Evolutionary conservation across 2,329 filamentous ascomycete genomes (phyloP).

Genomic region (Botrytis sinoallii): DNA sequence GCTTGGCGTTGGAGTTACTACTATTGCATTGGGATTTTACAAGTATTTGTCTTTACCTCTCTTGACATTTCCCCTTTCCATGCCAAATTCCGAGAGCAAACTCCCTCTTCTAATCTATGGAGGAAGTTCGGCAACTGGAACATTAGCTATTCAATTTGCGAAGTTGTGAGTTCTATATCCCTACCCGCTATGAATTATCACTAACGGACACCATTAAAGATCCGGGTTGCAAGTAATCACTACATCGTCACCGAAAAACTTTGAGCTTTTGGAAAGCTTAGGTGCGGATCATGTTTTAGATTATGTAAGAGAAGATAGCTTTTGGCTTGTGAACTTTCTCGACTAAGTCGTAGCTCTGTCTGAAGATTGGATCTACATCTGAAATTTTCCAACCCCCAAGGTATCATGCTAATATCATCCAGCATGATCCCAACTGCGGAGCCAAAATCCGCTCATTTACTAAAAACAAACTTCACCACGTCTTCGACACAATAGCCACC

Average conservation of each 20-base stretch:
- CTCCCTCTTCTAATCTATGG: conserved; percentile 37
- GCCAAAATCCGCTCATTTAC: conserved; percentile 45
- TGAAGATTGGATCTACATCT: background rate
- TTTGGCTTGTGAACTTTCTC: background rate
- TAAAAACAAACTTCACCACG: conserved; percentile 44
- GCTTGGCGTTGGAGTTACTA: conserved; percentile 22
- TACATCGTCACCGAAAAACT: conserved; percentile 40
- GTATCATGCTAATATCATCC: background rate
- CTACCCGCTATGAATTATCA: too few relatives aligned
- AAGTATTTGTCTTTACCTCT: conserved; percentile 7
- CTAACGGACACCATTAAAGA: background rate
- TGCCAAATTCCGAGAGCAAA: background rate
- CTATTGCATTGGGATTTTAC: conserved; percentile 19
- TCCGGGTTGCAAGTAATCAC: conserved; percentile 34
- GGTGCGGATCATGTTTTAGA: conserved; percentile 45
- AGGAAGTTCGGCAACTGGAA: conserved; percentile 32
- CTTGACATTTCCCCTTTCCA: background rate
- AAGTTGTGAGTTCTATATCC: conserved; percentile 36
- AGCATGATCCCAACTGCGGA: conserved; percentile 40
- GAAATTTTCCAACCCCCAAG: rapidly evolving
- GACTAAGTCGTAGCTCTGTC: background rate
- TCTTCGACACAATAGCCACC: conserved; percentile 45
- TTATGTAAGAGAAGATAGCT: conserved; percentile 30
- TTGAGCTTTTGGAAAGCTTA: conserved; percentile 38
- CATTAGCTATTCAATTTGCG: conserved; percentile 37